Conservation (phyloP, 306 rosid genomes). For the Benincasa hispida region DNA sequence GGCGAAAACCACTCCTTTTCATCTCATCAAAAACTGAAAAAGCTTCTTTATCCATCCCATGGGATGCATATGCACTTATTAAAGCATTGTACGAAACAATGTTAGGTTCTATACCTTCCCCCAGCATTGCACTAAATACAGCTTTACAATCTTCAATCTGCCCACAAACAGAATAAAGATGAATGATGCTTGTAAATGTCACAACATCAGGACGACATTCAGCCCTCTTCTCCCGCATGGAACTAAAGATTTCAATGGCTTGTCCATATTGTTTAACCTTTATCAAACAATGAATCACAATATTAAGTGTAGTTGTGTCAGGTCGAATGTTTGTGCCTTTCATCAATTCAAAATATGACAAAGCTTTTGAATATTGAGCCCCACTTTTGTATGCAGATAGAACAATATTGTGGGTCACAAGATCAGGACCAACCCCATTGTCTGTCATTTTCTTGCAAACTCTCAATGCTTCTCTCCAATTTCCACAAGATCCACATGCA, state of each 20-base stretch:
- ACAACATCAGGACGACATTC: conserved; percentile 79
- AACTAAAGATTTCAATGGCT: conserved; percentile 55
- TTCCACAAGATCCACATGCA: conserved; percentile 94
- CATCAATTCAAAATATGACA: conserved; percentile 91
- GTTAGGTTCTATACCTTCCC: conserved; percentile 78
- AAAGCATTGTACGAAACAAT: conserved; percentile 65
- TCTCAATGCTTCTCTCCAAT: conserved; percentile 90
- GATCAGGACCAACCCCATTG: conserved; percentile 97
- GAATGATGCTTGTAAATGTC: conserved; percentile 78
- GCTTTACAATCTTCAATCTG: conserved; percentile 68
- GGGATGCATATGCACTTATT: conserved; percentile 80
- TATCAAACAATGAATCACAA: conserved; percentile 68
- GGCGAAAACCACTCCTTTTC: conserved; percentile 45
- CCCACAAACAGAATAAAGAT: conserved; percentile 65
- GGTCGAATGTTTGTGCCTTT: conserved; percentile 79
- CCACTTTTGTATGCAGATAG: conserved; percentile 84
- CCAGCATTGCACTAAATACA: conserved; percentile 58
- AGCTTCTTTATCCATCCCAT: conserved; percentile 66
- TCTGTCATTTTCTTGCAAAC: conserved; percentile 93
- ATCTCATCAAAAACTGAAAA: conserved; percentile 50
- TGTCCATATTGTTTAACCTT: conserved; percentile 61
- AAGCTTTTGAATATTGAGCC: conserved; percentile 72
- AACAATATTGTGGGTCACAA: conserved; percentile 87
- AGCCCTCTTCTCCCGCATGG: conserved; percentile 74
- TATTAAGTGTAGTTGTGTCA: conserved; percentile 68